Conservation (phyloP, 2,329 filamentous ascomycete genomes). For the Pseudocercospora eumusae region DNA sequence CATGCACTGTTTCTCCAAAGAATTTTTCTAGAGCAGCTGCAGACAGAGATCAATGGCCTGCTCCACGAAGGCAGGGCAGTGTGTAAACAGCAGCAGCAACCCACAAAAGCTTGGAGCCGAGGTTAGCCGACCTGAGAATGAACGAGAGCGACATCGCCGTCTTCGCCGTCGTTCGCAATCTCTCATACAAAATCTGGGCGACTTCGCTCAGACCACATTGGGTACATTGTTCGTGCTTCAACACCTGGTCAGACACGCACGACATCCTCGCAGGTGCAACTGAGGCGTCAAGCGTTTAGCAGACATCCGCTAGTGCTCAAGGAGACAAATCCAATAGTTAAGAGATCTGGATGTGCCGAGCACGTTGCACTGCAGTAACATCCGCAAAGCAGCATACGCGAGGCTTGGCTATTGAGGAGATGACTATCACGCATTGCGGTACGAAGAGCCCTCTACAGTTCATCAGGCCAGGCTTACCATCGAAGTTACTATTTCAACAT, state of each 20-base stretch:
- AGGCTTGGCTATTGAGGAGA: conserved; percentile 11
- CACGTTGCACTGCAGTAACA: neutral
- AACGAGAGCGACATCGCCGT: conserved; percentile 5
- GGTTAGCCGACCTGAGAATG: conserved; percentile 7
- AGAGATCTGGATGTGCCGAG: neutral
- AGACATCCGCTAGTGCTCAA: conserved; percentile 19
- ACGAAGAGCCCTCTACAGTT: conserved; percentile 34
- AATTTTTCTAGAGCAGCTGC: neutral
- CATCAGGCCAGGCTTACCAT: conserved; percentile 40
- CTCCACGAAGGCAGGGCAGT: neutral
- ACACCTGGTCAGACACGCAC: neutral
- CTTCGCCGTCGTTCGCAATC: conserved; percentile 5
- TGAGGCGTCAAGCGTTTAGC: conserved; percentile 25
- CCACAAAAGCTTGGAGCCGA: conserved; percentile 9
- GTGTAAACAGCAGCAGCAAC: conserved; percentile 1
- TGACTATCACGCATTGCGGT: conserved; percentile 40
- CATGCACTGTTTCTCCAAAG: neutral
- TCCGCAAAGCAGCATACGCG: neutral
- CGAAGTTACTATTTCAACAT: conserved; percentile 47
- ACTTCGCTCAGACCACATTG: neutral
- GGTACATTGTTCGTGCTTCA: no score
- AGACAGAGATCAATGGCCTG: neutral
- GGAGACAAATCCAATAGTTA: conserved; percentile 15
- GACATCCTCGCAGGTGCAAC: conserved; percentile 11
- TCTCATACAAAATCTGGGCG: neutral